phyloP scores from a whole-genome alignment of 1,139 yeast species.

The Yamadazyma siamensis region DNA sequence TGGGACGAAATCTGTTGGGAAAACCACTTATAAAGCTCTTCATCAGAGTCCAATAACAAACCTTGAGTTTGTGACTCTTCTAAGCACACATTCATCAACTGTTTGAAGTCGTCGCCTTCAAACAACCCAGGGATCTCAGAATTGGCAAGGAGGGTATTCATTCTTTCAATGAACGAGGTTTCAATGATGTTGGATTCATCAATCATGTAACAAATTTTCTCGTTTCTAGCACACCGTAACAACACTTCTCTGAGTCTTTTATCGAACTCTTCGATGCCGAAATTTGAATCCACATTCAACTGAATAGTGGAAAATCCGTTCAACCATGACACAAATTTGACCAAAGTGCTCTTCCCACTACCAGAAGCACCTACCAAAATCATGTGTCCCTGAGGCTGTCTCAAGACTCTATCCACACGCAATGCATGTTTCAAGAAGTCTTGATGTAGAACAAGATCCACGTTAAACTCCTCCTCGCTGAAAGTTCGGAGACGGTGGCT shows the following conservation, averaged over 20 bases:
- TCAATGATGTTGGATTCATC: constrained; percentile 81
- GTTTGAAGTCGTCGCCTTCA: constrained; percentile 65
- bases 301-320: constrained; percentile 68
- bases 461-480: constrained; percentile 72
- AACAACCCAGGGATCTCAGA: constrained; percentile 91
- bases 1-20: constrained; percentile 63
- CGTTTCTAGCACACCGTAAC: constrained; percentile 47
- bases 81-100: constrained; percentile 54
- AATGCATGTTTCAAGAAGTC: constrained; percentile 73
- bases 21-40: constrained; percentile 77
- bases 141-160: constrained; percentile 89
- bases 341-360: constrained; percentile 75
- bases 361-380: constrained; percentile 85
- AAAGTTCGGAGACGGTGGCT: constrained; percentile 66
- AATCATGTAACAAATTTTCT: constrained; percentile 66
- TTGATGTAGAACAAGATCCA: constrained; percentile 60
- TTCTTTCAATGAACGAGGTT: constrained; percentile 79
- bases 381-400: constrained; percentile 88
- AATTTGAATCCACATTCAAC: constrained; percentile 54
- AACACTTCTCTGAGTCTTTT: constrained; percentile 55
- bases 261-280: constrained; percentile 65
- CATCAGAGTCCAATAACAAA: constrained; percentile 60
- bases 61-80: constrained; percentile 64
- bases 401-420: constrained; percentile 76
- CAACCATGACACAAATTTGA: constrained; percentile 89